Conservation (phyloP, 495 filamentous ascomycete genomes). For the Penicillium coprophilum region DNA sequence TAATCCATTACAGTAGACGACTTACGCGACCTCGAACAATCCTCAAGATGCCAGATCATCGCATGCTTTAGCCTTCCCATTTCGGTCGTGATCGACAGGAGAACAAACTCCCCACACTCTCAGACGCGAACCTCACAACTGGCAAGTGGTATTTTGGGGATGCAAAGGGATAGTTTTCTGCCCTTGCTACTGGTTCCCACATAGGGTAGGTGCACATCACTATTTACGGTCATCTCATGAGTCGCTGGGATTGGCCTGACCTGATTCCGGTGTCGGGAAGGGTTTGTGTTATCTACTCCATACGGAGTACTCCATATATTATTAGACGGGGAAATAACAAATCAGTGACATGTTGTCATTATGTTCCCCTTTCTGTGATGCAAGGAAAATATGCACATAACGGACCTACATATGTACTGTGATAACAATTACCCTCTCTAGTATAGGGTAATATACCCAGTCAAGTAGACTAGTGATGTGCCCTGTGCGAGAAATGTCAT, state of each 20-base stretch:
- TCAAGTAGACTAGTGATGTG: not conserved
- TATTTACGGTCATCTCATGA: not conserved
- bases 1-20: not conserved
- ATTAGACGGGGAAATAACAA: not conserved
- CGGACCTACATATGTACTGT: not conserved
- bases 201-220: slow-evolving; percentile 3
- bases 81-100: slow-evolving; percentile 26
- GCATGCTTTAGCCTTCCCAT: slow-evolving; percentile 12
- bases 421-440: not conserved
- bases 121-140: slow-evolving; percentile 4
- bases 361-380: not conserved
- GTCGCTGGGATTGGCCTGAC: not conserved
- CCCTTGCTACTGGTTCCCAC: not conserved
- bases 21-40: slow-evolving; percentile 1
- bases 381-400: slow-evolving; percentile 5
- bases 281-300: not conserved
- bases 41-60: slow-evolving; percentile 1
- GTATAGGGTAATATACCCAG: not conserved
- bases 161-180: slow-evolving; percentile 2
- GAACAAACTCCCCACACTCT: slow-evolving; percentile 15
- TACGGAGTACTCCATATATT: too few species aligned
- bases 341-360: not conserved
- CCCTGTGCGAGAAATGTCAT: not conserved
- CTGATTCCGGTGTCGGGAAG: slow-evolving; percentile 1
- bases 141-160: not conserved